Evolutionary conservation across 2,329 filamentous ascomycete species (phyloP).

Genomic region (Chrysosporium keratinophilum): DNA sequence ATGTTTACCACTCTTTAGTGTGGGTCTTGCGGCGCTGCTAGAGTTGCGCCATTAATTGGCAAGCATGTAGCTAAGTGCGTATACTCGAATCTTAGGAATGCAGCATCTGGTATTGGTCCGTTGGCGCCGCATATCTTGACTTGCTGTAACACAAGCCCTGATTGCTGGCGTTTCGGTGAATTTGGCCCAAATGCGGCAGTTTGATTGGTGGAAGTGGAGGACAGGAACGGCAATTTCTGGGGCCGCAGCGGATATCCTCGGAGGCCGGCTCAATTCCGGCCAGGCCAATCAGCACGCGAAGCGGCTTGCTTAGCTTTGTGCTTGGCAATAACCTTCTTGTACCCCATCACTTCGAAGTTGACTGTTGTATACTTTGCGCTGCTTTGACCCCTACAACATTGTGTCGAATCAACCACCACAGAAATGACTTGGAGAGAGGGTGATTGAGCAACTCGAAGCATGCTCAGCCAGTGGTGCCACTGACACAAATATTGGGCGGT

Average conservation of each 20-base stretch:
- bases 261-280: conserved; percentile 37
- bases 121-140: not conserved
- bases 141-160: not conserved
- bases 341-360: not conserved
- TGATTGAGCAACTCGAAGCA: not conserved
- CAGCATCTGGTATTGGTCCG: not conserved
- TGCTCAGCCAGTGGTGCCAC: not conserved
- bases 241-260: conserved; percentile 17
- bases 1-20: conserved; percentile 7
- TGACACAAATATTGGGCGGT: not conserved
- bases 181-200: not conserved
- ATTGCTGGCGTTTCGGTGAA: not conserved
- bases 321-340: conserved; percentile 12
- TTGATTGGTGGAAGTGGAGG: not conserved
- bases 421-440: not conserved
- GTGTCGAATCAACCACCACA: not conserved
- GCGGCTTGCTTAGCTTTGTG: conserved; percentile 2
- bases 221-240: not conserved
- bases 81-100: not conserved
- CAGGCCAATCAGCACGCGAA: conserved; percentile 17
- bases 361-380: not conserved
- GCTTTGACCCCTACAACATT: not conserved
- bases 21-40: not conserved
- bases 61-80: no score
- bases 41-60: not conserved